These are phyloP conservation scores for Tilletia caries DNA, from an alignment of 1,284 basidiomycete species.

Conservation along the genomic window DNA sequence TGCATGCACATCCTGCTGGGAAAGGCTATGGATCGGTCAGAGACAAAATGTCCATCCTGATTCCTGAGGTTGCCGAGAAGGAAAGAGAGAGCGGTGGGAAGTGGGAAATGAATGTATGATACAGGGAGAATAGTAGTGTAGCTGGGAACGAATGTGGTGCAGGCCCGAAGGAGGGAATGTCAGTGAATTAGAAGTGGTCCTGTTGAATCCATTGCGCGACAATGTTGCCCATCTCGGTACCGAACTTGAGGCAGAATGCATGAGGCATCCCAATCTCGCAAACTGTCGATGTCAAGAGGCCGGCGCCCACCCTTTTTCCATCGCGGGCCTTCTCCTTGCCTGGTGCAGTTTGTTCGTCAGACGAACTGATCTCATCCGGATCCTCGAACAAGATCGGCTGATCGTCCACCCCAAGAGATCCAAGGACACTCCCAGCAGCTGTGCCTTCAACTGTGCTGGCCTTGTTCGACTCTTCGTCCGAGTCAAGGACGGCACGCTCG, in stretches of 20 bases:
- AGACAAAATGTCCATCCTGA: too few species aligned
- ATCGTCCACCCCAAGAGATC: background rate
- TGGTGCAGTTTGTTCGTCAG: background rate
- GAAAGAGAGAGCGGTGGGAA: too few species aligned
- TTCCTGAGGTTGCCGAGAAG: too few species aligned
- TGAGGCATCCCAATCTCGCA: conserved; percentile 38
- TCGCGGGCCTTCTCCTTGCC: background rate
- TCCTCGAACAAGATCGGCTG: background rate
- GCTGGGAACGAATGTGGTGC: too few species aligned
- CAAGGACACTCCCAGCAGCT: background rate
- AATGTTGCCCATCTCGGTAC: conserved; percentile 4
- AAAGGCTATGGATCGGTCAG: too few species aligned
- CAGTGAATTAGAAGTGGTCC: background rate
- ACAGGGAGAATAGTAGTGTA: too few species aligned
- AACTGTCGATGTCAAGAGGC: conserved; percentile 25
- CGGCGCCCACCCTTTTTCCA: background rate
- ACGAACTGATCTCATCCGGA: background rate
- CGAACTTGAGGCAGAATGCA: conserved; percentile 31
- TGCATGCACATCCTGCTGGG: too few species aligned
- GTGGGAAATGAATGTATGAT: too few species aligned
- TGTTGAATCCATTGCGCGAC: conserved; percentile 1
- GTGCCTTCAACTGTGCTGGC: background rate
- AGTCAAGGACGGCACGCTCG: background rate
- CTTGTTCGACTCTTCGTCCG: conserved; percentile 6
- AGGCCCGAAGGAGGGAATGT: too few species aligned